Conservation (phyloP, 169 alveolate species). For the Eimeria brunetti region DNA sequence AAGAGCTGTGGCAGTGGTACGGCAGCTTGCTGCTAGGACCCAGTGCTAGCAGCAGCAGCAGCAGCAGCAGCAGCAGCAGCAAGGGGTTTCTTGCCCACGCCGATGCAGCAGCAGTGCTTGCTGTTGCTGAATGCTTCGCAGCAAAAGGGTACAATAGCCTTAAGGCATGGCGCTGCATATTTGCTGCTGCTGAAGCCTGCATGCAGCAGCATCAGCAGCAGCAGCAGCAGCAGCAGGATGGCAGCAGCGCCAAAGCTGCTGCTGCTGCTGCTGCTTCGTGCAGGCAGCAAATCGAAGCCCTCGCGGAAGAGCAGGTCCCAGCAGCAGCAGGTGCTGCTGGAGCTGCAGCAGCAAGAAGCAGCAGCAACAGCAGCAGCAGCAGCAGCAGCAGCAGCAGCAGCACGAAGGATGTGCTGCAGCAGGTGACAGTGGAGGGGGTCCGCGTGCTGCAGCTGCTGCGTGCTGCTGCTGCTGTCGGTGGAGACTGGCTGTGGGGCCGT, state of each 20-base stretch:
- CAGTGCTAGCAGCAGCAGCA: conserved; percentile 56
- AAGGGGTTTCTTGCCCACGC: not conserved
- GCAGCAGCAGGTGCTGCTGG: not conserved
- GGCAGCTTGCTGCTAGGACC: conserved; percentile 23
- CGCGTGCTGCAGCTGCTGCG: conserved; percentile 48
- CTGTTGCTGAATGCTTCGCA: conserved; percentile 5
- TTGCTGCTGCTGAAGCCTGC: conserved; percentile 56
- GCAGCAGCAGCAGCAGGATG: conserved; percentile 10
- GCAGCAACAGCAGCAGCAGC: conserved; percentile 49
- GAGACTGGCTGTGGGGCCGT: not conserved
- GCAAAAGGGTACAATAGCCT: conserved; percentile 21
- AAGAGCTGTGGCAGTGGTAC: conserved; percentile 39
- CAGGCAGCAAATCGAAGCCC: conserved; percentile 18
- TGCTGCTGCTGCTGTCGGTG: not conserved
- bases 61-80: conserved; percentile 70
- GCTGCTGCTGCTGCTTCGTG: conserved; percentile 13
- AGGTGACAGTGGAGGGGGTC: not conserved
- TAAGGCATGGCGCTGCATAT: not conserved
- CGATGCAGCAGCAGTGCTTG: conserved; percentile 27
- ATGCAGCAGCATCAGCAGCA: not conserved
- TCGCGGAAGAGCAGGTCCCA: conserved; percentile 1
- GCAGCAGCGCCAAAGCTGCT: not conserved
- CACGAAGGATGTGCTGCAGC: conserved; percentile 29
- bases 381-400: conserved; percentile 44
- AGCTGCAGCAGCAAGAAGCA: not conserved